Evolutionary conservation across 495 filamentous ascomycete genomes (phyloP), one percentile per base, ranked within the genome.

Genomic region (Trypethelium eluteriae): DNA sequence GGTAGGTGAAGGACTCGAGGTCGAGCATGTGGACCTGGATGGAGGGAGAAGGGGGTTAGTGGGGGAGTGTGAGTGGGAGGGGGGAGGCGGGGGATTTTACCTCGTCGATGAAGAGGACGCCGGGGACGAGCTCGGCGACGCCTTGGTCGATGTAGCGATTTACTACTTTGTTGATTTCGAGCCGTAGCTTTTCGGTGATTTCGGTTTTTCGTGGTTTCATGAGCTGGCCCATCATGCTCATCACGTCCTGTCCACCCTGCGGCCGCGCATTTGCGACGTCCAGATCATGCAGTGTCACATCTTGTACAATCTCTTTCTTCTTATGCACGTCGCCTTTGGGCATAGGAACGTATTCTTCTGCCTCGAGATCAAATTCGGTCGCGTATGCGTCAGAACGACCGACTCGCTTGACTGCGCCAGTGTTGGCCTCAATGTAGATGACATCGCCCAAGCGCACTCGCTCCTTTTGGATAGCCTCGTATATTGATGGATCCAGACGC

Each of bases 251-350:
- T 65, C 94, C 94, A 39, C 94, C 93, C 81, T 96, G 82, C 12
- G 94, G 95, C 66, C 93, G 83, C 11, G 94, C 90, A 72, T 98
- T 98, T 69, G 94, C 94, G 69, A 96, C 91, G 74, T 98, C 94
- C 61, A 98, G 80, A 71, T 98, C 94, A 72, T 98, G 94, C 66
- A 98, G 82, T 39, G 93, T 96, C 66, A 98, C 94, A 74, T 98
- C 94, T 75, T 98, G 94, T n/a, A 98, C 94, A 65, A 98, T 93
- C 79, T 98, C 94, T 81, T 98, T 98, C 85, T 97, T 96, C 83
- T 98, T 98, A 80, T 97, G 94, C 47, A 98, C 94, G 71, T 98
- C 94, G 50, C 94, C 94, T 79, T 98, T 97, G 25, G 94, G 94
- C 66, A 98, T 94, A 3, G 94, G 94, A 62, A 98, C 94, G 76